Evolutionary conservation across 768 basidiomycete species (phyloP).

Genomic region (Gymnopilus junonius): DNA sequence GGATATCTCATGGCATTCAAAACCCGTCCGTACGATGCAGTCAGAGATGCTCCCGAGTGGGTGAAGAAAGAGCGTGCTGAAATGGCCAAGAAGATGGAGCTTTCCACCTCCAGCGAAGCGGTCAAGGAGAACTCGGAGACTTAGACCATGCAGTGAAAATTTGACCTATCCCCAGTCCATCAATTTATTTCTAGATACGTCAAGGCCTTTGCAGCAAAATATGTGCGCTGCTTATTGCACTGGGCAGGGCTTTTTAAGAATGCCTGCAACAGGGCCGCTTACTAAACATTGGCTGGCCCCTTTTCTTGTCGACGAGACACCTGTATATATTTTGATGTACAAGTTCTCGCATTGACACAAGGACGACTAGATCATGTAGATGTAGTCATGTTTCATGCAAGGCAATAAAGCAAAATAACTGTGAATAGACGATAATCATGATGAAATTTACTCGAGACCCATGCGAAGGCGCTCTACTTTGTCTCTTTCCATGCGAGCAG

Average conservation of each 20-base stretch:
- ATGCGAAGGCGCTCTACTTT: constrained; percentile 61
- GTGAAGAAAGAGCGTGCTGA: constrained; percentile 47
- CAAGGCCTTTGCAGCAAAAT: neutral
- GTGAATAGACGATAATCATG: neutral
- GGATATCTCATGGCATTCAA: constrained; percentile 76
- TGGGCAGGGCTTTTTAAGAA: too few relatives aligned
- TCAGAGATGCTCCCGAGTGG: constrained; percentile 49
- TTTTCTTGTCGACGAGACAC: neutral
- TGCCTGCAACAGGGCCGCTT: neutral
- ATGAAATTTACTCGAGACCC: constrained; percentile 53
- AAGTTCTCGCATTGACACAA: neutral
- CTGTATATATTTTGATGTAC: neutral
- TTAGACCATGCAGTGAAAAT: neutral
- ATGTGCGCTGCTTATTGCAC: neutral
- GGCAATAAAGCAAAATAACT: neutral
- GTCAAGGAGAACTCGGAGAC: neutral
- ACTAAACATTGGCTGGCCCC: neutral
- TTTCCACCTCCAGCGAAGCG: neutral
- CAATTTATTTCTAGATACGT: neutral
- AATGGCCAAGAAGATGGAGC: constrained; percentile 11
- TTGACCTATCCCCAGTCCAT: neutral
- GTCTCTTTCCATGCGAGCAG: constrained; percentile 62
- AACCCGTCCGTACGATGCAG: constrained; percentile 58
- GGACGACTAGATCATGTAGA: neutral
- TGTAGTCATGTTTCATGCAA: neutral